Percentiles rank a stretch among this genome's conserved stretches.
Evolutionary conservation across 371 early-diverging fungal species (phyloP).

Genomic region (Phascolomyces articulosus): DNA sequence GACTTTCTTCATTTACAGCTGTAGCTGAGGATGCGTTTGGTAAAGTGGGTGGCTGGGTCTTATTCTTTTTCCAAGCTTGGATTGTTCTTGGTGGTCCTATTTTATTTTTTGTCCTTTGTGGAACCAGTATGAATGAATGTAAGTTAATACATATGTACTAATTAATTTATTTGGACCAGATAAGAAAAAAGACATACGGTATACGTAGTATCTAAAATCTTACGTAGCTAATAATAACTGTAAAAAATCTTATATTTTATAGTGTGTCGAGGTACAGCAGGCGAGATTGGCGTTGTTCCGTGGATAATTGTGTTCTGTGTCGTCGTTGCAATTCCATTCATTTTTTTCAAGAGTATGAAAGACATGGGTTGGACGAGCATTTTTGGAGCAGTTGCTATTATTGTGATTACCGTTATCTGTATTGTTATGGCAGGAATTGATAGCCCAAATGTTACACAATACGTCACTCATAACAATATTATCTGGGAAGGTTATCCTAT

Average conservation of each 20-base stretch:
- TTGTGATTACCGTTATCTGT: conserved; percentile 44
- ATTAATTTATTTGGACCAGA: too few relatives aligned
- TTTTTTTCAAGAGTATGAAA: conserved; percentile 62
- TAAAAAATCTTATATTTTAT: neutral
- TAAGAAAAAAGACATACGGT: too few relatives aligned
- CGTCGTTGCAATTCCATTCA: conserved; percentile 51
- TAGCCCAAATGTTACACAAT: conserved; percentile 7
- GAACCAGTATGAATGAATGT: conserved; percentile 46
- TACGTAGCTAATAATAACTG: too few relatives aligned
- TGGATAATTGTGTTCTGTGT: conserved; percentile 74
- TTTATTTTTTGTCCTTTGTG: conserved; percentile 59
- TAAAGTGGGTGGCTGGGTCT: conserved; percentile 41
- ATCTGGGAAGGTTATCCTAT: conserved; percentile 57
- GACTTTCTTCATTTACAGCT: conserved; percentile 41
- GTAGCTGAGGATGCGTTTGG: conserved; percentile 44
- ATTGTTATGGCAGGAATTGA: conserved; percentile 37
- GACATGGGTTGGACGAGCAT: conserved; percentile 65
- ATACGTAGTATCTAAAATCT: too few relatives aligned
- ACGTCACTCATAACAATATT: conserved; percentile 34
- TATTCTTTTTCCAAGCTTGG: conserved; percentile 61
- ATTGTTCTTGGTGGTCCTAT: conserved; percentile 55
- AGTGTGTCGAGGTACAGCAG: conserved; percentile 34
- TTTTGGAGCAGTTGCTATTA: conserved; percentile 58
- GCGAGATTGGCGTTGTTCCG: conserved; percentile 31
- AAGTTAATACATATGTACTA: neutral